phyloP scores from a whole-genome alignment of 768 basidiomycete species.

The Agaricus sinodeliciosus region DNA sequence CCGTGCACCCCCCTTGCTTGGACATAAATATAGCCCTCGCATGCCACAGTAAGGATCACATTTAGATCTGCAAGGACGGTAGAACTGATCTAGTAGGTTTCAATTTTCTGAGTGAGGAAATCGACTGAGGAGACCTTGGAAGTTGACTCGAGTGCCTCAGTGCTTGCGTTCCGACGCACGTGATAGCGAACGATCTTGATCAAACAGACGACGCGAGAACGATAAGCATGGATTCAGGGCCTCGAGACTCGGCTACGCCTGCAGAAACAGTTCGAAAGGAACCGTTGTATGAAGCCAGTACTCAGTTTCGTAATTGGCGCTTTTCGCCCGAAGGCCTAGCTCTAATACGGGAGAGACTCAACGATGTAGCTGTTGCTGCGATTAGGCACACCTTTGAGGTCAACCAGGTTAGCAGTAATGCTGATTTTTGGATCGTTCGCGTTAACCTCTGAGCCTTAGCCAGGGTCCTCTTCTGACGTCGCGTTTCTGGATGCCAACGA shows the following conservation, averaged over 20 bases:
- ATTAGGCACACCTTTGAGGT: conserved; percentile 75
- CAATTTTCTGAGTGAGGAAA: too few species aligned
- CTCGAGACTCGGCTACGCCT: background rate
- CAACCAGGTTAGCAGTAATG: conserved; percentile 53
- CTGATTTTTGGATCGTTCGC: conserved; percentile 6
- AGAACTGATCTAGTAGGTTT: too few species aligned
- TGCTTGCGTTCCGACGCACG: background rate
- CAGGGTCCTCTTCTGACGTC: conserved; percentile 65
- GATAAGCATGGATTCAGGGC: background rate
- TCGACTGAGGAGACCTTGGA: too few species aligned
- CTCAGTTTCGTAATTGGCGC: conserved; percentile 85
- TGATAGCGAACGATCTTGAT: background rate
- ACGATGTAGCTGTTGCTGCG: conserved; percentile 65
- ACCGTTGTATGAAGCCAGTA: conserved; percentile 64
- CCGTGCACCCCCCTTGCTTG: too few species aligned
- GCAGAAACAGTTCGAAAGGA: background rate
- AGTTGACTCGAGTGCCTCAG: background rate
- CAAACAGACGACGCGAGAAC: too few species aligned
- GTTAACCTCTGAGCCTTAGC: conserved; percentile 32
- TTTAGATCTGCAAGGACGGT: too few species aligned
- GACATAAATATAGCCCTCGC: too few species aligned
- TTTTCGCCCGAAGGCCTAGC: conserved; percentile 67
- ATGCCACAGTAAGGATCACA: too few species aligned
- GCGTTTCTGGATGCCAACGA: conserved; percentile 77
- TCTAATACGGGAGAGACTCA: conserved; percentile 58